Evolutionary conservation across 208 protist species (phyloP).

Genomic region (Trypanosoma boissoni): DNA sequence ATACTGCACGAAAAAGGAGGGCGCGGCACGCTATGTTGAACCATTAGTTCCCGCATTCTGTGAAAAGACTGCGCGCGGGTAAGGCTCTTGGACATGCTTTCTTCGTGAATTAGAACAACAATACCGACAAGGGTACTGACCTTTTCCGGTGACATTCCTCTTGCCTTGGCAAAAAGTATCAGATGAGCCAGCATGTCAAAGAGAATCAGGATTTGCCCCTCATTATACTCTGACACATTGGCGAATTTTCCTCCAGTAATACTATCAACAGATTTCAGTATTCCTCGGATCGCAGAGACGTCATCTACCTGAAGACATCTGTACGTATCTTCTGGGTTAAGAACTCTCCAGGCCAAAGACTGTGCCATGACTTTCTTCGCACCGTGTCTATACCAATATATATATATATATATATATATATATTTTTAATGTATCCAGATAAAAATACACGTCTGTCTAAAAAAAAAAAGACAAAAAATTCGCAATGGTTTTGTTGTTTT

Average conservation of each 20-base stretch:
- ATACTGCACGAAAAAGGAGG: constrained; percentile 85
- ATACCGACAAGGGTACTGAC: constrained; percentile 80
- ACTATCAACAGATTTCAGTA: constrained; percentile 39
- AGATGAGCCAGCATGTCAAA: constrained; percentile 81
- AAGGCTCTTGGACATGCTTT: constrained; percentile 56
- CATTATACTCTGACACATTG: constrained; percentile 14
- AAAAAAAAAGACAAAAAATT: too few species aligned
- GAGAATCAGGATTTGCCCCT: constrained; percentile 57
- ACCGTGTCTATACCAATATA: background rate
- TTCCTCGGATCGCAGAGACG: constrained; percentile 39
- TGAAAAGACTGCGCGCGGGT: constrained; percentile 70
- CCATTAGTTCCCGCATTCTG: constrained; percentile 60
- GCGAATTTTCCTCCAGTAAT: constrained; percentile 32
- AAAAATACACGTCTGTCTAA: too few species aligned
- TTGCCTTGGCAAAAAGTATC: constrained; percentile 70
- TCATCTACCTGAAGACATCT: constrained; percentile 49
- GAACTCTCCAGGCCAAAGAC: constrained; percentile 60
- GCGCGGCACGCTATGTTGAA: constrained; percentile 83
- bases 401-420: background rate
- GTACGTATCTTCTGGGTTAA: constrained; percentile 49
- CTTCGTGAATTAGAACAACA: constrained; percentile 57
- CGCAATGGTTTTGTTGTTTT: too few species aligned
- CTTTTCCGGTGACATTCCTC: constrained; percentile 67
- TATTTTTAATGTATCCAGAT: background rate
- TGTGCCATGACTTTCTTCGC: constrained; percentile 21